A percentile compares a stretch with the other conserved stretches of the same genome.
Evolutionary conservation across 2,329 filamentous ascomycete species (phyloP).

Genomic region (Talaromyces sp.): DNA sequence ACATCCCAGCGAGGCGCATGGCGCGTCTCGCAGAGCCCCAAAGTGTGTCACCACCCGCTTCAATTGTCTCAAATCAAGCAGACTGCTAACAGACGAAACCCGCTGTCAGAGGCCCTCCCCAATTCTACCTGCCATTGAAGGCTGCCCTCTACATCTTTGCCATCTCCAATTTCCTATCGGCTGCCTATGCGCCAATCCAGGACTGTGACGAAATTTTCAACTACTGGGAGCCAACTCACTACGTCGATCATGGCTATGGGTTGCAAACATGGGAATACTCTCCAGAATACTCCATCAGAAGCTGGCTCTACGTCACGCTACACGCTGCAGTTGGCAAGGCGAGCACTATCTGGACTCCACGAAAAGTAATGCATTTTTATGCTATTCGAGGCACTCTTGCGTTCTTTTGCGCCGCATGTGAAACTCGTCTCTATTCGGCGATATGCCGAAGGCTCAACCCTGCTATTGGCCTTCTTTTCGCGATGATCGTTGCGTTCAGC

Average conservation of each 20-base stretch:
- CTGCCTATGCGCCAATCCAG: constrained; percentile 82
- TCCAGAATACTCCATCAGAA: constrained; percentile 87
- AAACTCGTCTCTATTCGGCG: constrained; percentile 74
- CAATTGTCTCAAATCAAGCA: background rate
- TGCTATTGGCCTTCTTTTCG: constrained; percentile 77
- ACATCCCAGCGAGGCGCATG: constrained; percentile 9
- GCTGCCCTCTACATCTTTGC: constrained; percentile 78
- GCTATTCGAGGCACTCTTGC: constrained; percentile 73
- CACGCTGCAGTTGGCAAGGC: constrained; percentile 70
- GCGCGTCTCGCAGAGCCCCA: constrained; percentile 5
- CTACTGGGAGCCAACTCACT: constrained; percentile 97
- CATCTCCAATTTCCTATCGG: constrained; percentile 67
- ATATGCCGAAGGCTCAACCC: constrained; percentile 73
- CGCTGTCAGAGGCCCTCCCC: constrained; percentile 28
- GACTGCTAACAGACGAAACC: constrained; percentile 17
- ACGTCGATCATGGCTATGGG: constrained; percentile 85
- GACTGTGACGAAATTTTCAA: constrained; percentile 99
- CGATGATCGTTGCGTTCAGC: constrained; percentile 70
- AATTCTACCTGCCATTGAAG: constrained; percentile 65
- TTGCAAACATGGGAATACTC: constrained; percentile 99
- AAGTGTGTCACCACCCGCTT: constrained; percentile 3
- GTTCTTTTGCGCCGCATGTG: constrained; percentile 70
- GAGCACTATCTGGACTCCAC: constrained; percentile 50
- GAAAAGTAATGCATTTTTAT: constrained; percentile 70
- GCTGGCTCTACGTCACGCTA: constrained; percentile 82